Conservation (phyloP, 345 rosid species). For the Camelina neglecta region DNA sequence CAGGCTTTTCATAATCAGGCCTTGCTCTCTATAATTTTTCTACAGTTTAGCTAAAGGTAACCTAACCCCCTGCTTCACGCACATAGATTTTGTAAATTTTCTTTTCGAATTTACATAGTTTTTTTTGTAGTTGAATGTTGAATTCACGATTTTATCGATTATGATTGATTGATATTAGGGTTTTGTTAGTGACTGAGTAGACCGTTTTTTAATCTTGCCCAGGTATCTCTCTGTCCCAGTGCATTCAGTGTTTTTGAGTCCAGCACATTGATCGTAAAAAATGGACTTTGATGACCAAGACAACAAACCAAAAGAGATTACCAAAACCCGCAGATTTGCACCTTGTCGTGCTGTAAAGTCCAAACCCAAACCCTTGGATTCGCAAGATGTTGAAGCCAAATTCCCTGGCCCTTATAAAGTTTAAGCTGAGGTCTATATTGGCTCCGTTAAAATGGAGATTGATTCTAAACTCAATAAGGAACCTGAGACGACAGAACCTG, state of each 20-base stretch:
- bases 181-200: too few relatives aligned
- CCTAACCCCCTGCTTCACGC: too few relatives aligned
- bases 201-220: too few relatives aligned
- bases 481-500: conserved; percentile 15
- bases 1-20: too few relatives aligned
- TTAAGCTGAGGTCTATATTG: conserved; percentile 43
- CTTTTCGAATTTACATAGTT: too few relatives aligned
- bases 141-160: too few relatives aligned
- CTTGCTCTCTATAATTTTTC: too few relatives aligned
- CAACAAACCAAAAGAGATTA: conserved; percentile 42
- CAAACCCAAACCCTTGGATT: conserved; percentile 42
- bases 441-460: conserved; percentile 57
- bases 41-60: too few relatives aligned
- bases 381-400: conserved; percentile 20
- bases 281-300: conserved; percentile 82
- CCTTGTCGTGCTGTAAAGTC: conserved; percentile 50
- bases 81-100: too few relatives aligned
- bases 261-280: not conserved
- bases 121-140: too few relatives aligned
- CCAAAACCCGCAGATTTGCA: conserved; percentile 60
- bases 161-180: too few relatives aligned
- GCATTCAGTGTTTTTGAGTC: not conserved
- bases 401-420: conserved; percentile 28
- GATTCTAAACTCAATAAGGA: conserved; percentile 42
- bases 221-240: not conserved